These are phyloP conservation scores for Clausena lansium DNA, from an alignment of 345 rosid genomes.

Conservation along the genomic window DNA sequence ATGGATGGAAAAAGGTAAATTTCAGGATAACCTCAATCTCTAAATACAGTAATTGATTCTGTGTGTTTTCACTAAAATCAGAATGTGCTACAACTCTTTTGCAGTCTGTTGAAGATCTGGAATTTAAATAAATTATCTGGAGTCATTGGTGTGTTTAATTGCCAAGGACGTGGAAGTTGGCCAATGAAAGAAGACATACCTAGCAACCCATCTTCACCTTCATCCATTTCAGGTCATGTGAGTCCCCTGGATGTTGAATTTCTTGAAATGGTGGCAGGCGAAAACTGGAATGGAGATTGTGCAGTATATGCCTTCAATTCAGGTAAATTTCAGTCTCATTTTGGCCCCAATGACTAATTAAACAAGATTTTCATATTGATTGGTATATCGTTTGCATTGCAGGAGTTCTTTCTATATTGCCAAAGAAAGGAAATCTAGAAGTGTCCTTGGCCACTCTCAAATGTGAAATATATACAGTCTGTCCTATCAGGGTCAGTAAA, in stretches of 20 bases:
- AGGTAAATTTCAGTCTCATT: constrained; percentile 26
- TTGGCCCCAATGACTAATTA: neutral
- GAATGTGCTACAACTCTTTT: neutral
- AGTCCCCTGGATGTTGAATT: constrained; percentile 48
- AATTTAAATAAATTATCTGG: constrained; percentile 62
- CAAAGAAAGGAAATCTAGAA: constrained; percentile 36
- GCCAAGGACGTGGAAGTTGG: constrained; percentile 73
- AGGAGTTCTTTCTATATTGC: constrained; percentile 37
- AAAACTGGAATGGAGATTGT: constrained; percentile 54
- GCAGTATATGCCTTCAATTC: constrained; percentile 49
- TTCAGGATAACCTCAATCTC: neutral
- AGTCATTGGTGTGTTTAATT: constrained; percentile 60
- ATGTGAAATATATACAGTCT: constrained; percentile 49
- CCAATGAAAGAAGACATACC: constrained; percentile 35
- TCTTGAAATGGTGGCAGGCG: constrained; percentile 43
- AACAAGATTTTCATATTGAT: neutral
- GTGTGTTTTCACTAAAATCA: neutral
- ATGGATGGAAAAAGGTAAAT: constrained; percentile 62
- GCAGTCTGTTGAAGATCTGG: constrained; percentile 70
- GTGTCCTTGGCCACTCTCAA: constrained; percentile 40
- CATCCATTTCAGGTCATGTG: constrained; percentile 32
- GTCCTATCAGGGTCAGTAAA: constrained; percentile 44
- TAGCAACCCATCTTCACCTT: constrained; percentile 8
- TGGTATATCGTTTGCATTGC: constrained; percentile 7
- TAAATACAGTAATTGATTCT: neutral